Percentiles rank a stretch among this genome's conserved stretches.
These are phyloP conservation scores for Malania oleifera DNA, from an alignment of 164 flowering plant species.

Conservation along the genomic window DNA sequence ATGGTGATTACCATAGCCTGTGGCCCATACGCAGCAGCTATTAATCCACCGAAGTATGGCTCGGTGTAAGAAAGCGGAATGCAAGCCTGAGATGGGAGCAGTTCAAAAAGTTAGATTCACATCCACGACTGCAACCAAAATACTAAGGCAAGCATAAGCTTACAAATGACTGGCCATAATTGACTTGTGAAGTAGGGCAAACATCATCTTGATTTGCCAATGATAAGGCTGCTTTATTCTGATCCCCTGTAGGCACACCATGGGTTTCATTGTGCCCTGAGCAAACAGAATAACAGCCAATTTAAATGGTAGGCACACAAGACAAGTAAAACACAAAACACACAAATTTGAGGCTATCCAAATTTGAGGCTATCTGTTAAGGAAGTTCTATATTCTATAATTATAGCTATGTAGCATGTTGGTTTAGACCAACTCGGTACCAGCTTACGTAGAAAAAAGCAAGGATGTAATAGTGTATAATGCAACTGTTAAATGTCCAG, in stretches of 20 bases:
- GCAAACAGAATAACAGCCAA: constrained; percentile 1
- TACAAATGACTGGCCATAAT: constrained; percentile 19
- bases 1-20: constrained; percentile 19
- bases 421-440: no score
- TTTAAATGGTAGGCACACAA: not conserved
- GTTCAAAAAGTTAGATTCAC: not conserved
- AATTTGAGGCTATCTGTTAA: not conserved
- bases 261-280: constrained; percentile 17
- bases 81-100: constrained; percentile 14
- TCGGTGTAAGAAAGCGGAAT: constrained; percentile 22
- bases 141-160: constrained; percentile 2
- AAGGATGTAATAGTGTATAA: no score
- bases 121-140: not conserved
- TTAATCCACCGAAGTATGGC: constrained; percentile 19
- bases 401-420: no score
- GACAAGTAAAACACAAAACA: not conserved
- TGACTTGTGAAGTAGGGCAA: constrained; percentile 16
- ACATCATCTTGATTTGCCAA: constrained; percentile 20
- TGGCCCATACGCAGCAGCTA: constrained; percentile 18
- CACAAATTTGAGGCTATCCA: not conserved
- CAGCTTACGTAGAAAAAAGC: no score
- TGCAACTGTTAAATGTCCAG: no score
- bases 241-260: constrained; percentile 9
- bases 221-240: constrained; percentile 12
- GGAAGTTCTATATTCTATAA: no score